These are phyloP conservation scores for Chloridella minuta DNA, from an alignment of 352 stramenopile species.

Conservation along the genomic window DNA sequence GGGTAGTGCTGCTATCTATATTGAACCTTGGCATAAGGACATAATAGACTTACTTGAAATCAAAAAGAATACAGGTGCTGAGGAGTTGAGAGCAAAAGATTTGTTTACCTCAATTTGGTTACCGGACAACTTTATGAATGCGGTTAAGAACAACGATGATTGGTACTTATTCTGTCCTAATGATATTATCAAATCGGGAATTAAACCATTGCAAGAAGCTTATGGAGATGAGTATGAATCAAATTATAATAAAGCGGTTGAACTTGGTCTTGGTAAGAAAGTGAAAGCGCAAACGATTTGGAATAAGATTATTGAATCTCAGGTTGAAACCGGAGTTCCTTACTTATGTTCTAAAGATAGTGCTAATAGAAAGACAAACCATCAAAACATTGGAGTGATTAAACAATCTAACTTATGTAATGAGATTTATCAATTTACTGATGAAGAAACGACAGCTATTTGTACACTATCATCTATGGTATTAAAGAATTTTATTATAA, in stretches of 20 bases:
- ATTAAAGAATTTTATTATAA: too few relatives aligned
- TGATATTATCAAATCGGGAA: slow-evolving; percentile 26
- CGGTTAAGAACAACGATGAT: slow-evolving; percentile 67
- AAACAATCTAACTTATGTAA: slow-evolving; percentile 94
- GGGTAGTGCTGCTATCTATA: slow-evolving; percentile 85
- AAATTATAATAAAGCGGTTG: too few relatives aligned
- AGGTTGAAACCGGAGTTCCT: slow-evolving; percentile 94
- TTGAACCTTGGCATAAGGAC: slow-evolving; percentile 95
- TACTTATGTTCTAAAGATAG: slow-evolving; percentile 99
- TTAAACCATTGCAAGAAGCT: too few relatives aligned
- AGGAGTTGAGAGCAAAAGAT: slow-evolving; percentile 69
- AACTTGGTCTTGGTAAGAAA: slow-evolving; percentile 29
- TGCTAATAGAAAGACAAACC: slow-evolving; percentile 61
- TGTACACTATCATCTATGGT: slow-evolving; percentile 92
- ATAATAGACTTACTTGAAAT: slow-evolving; percentile 95
- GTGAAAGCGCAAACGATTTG: slow-evolving; percentile 88
- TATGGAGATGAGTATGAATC: too few relatives aligned
- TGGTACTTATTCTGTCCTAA: slow-evolving; percentile 97
- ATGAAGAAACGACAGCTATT: slow-evolving; percentile 81
- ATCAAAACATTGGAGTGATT: slow-evolving; percentile 96
- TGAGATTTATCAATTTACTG: slow-evolving; percentile 93
- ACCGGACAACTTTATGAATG: slow-evolving; percentile 94
- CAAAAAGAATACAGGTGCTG: slow-evolving; percentile 94
- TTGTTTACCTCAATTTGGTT: slow-evolving; percentile 98
- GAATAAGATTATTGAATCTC: slow-evolving; percentile 84